These are phyloP conservation scores for Cryptococcus neoformans DNA, from an alignment of 1,284 basidiomycete species.

Conservation along the genomic window DNA sequence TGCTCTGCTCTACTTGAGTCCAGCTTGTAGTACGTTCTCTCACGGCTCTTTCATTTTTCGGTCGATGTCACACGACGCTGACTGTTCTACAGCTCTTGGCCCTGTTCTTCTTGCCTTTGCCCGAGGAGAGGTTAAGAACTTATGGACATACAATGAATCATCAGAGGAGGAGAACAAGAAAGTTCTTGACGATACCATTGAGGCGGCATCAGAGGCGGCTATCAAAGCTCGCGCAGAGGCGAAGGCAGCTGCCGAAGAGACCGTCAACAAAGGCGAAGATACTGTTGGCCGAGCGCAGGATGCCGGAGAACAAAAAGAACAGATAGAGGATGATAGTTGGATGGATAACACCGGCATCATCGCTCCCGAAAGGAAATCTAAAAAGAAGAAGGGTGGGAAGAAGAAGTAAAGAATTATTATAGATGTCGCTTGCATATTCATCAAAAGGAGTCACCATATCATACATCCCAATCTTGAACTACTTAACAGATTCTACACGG, in stretches of 20 bases:
- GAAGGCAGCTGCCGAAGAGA: constrained; percentile 16
- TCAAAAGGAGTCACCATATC: background rate
- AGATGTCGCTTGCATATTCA: background rate
- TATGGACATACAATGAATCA: constrained; percentile 42
- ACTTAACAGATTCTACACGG: background rate
- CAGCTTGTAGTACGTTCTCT: constrained; percentile 60
- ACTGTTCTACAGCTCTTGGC: constrained; percentile 32
- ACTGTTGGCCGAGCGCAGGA: constrained; percentile 7
- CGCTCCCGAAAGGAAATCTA: constrained; percentile 49
- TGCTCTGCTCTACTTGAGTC: constrained; percentile 79
- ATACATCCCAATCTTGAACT: background rate
- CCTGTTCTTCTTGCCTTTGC: constrained; percentile 43
- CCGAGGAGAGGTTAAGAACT: constrained; percentile 42
- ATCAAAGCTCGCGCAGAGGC: constrained; percentile 23
- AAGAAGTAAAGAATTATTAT: constrained; percentile 51
- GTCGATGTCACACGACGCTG: background rate
- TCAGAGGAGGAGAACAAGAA: constrained; percentile 22
- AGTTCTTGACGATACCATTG: constrained; percentile 32
- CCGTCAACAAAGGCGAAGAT: constrained; percentile 2
- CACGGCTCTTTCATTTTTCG: background rate
- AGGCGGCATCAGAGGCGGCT: constrained; percentile 38
- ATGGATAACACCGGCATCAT: constrained; percentile 31
- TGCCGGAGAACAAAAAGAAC: constrained; percentile 1
- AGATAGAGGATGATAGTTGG: constrained; percentile 40
- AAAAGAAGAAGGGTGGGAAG: constrained; percentile 59